A percentile compares a stretch with the other conserved stretches of the same genome.
Evolutionary conservation across 371 early-diverging fungal genomes (phyloP).

Genomic region (Mucor velutinosus): DNA sequence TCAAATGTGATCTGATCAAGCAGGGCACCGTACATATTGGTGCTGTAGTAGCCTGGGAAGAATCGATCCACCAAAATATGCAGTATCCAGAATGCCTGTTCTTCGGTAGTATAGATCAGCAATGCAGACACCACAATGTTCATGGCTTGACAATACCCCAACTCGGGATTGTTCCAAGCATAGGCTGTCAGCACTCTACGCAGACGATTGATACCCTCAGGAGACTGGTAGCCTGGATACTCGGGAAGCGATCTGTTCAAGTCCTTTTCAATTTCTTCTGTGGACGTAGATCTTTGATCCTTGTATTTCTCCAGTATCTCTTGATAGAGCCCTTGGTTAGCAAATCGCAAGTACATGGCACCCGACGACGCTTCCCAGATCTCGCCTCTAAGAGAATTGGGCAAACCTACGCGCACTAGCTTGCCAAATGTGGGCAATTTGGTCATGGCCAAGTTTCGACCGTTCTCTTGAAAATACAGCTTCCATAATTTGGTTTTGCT

Average conservation of each 20-base stretch:
- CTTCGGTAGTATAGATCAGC: slow-evolving; percentile 91
- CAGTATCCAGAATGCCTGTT: slow-evolving; percentile 96
- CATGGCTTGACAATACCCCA: slow-evolving; percentile 99
- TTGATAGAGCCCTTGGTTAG: slow-evolving; percentile 83
- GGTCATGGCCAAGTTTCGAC: slow-evolving; percentile 88
- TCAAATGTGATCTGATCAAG: slow-evolving; percentile 96
- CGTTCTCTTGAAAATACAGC: slow-evolving; percentile 80
- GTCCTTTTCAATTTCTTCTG: slow-evolving; percentile 98
- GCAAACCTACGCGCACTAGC: slow-evolving; percentile 91
- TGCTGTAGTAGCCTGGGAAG: slow-evolving; percentile 95
- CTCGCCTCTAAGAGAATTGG: slow-evolving; percentile 91
- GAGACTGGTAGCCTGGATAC: slow-evolving; percentile 89
- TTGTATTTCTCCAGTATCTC: slow-evolving; percentile 75
- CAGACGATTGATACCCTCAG: slow-evolving; percentile 89
- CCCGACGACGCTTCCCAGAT: slow-evolving; percentile 96
- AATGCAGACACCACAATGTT: slow-evolving; percentile 95
- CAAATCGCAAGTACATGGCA: slow-evolving; percentile 84
- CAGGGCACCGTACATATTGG: slow-evolving; percentile 96
- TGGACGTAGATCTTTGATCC: slow-evolving; percentile 68
- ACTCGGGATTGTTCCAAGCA: slow-evolving; percentile 84
- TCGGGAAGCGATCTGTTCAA: slow-evolving; percentile 92
- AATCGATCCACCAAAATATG: slow-evolving; percentile 87
- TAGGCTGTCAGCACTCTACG: slow-evolving; percentile 90
- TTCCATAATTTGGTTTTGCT: slow-evolving; percentile 81
- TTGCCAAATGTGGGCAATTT: slow-evolving; percentile 84